Conservation (phyloP, 2,329 filamentous ascomycete species). For the Anthostomella pinea region DNA sequence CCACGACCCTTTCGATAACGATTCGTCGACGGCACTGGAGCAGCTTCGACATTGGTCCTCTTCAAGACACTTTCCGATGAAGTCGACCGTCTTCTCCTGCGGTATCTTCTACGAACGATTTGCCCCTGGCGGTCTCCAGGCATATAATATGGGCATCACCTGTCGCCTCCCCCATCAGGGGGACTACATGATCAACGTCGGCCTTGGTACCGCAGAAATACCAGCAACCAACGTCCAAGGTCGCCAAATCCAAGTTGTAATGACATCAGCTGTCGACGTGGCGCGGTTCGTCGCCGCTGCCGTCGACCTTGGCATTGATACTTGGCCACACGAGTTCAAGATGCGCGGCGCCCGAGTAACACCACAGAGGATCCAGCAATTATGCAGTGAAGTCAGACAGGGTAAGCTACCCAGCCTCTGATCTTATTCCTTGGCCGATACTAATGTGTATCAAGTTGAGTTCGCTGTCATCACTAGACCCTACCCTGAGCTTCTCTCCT, state of each 20-base stretch:
- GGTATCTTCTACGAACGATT: slow-evolving; percentile 76
- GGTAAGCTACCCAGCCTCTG: slow-evolving; percentile 32
- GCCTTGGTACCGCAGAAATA: slow-evolving; percentile 55
- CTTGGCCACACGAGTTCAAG: slow-evolving; percentile 67
- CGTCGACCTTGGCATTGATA: slow-evolving; percentile 55
- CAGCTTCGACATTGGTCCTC: slow-evolving; percentile 47
- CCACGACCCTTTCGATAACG: slow-evolving; percentile 60
- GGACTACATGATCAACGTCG: slow-evolving; percentile 64
- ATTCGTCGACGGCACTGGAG: slow-evolving; percentile 52
- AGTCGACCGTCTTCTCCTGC: slow-evolving; percentile 69
- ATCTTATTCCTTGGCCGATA: slow-evolving; percentile 7
- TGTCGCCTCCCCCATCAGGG: slow-evolving; percentile 55
- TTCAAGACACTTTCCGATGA: slow-evolving; percentile 50
- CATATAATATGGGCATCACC: slow-evolving; percentile 56
- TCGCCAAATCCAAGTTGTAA: slow-evolving; percentile 53
- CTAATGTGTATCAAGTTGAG: slow-evolving; percentile 18
- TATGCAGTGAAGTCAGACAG: slow-evolving; percentile 48
- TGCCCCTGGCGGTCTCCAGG: slow-evolving; percentile 61
- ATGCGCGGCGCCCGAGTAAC: slow-evolving; percentile 66
- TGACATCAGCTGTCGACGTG: slow-evolving; percentile 70
- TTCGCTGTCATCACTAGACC: slow-evolving; percentile 35
- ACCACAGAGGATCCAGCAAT: slow-evolving; percentile 55
- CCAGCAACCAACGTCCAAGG: slow-evolving; percentile 53
- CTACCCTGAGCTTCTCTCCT: slow-evolving; percentile 39
- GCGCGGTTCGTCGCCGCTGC: slow-evolving; percentile 70